Evolutionary conservation across 2,329 filamentous ascomycete genomes (phyloP), one percentile per base, ranked within the genome.

Genomic region (Colletotrichum scovillei): DNA sequence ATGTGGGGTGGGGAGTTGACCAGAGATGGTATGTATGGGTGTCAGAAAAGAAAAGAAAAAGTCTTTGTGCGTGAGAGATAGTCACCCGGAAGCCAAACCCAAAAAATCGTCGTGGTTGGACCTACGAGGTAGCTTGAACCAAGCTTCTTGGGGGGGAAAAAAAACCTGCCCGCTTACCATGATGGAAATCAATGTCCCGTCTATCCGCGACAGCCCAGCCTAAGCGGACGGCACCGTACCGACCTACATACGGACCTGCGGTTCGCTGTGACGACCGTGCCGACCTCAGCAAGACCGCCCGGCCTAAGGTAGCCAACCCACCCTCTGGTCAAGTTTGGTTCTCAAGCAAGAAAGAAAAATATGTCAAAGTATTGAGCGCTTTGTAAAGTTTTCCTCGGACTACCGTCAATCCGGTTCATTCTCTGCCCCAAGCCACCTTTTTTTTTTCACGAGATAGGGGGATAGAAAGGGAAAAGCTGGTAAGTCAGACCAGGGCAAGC

Each of bases 181-280:
- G 35, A 60, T 38, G 35, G n/a, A 3, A 42, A 19, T 19, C 49
- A 11, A 53, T 5, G 24, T 26, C 28, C 69, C 57, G 52, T 53
- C 57, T 57, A 68, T 57, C 35, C 38, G 58, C 28, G 57, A 72
- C 64, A 12, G 22, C 28, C 65, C 67, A 49, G 64, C 22, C 62
- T 49, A 30, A 8, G 19, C 32, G 52, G n/a, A 35, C 52, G 32
- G 42, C 19, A 49, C 42, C 42, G 42, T 42, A 42, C 16, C 38
- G 38, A 42, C 38, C 38, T 19, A 42, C 14, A 19, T 42, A 42
- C 38, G 38, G 38, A 16, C 38, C 14, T 19, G 42, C 16, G 42
- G 42, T 19, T 49, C 42, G 42, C 7, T n/a, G 42, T 49, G 42
- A 49, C 42, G 42, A n/a, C 42, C 42, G 42, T 46, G 42, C 42